Base-by-base conservation (phyloP, 2,329 filamentous ascomycete species). In the Penicillium psychrosexuale region DNA sequence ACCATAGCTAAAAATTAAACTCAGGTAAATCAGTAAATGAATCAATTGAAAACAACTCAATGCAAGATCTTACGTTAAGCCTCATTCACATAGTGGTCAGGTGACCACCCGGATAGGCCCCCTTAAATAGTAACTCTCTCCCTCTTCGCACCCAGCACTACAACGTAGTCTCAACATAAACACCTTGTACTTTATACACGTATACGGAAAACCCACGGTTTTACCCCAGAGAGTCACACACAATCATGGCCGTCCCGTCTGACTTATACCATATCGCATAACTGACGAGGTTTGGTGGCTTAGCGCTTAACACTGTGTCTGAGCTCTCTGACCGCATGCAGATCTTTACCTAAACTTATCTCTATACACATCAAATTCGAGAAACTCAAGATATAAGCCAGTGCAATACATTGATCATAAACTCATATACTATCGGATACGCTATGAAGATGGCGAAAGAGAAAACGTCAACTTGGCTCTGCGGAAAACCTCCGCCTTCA, bases 401-500 rank as follows among this genome's bases (percentile, higher is more conserved):
- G 5, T 24, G 8, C 0, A 38, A 39, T 11, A 40, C 12, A 31
- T 17, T 24, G 24, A 30, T 51, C 47, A 33, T 43, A 24, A 50
- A 39, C 4, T 33, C 34, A 15, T 62, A 47, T 48, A 8, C 15
- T 19, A 47, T 37, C 22, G 17, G 8, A 2, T 51, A 27, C 9
- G 24, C 40, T 47, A 47, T 47, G 27, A 39, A 38, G 40, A 39
- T 17, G 42, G 19, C 8, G 55, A 57, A 17, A 54, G 48, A 24
- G 55, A 58, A 45, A 65, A 57, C 3, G 47, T 22, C 1, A 43
- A 47, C 24, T 46, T 58, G 5, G 56, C 28, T 33, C 62, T 61
- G 13, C 62, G 44, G 2, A 51, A 57, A 34, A 61, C 43, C 55
- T 70, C 65, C 31, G 22, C 22, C 57, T 66, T 70, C 47, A 70